Percentiles rank a stretch among this genome's conserved stretches.
Evolutionary conservation across 2,329 filamentous ascomycete genomes (phyloP).

Genomic region (Herpotrichia juniperi): DNA sequence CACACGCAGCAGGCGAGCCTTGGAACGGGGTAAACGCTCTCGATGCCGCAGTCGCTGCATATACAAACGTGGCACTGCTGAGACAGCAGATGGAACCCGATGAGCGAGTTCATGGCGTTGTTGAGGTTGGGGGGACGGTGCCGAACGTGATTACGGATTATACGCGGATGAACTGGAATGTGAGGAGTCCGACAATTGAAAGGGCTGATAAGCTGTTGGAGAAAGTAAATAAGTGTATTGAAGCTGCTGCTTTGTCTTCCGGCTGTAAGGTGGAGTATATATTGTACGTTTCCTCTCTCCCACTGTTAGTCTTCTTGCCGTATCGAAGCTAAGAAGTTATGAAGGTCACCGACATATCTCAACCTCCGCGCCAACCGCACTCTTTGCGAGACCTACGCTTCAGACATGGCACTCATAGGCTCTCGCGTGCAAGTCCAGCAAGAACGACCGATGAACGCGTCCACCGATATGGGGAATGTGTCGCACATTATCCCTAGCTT

Average conservation of each 20-base stretch:
- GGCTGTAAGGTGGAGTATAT: constrained; percentile 41
- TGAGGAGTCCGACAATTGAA: constrained; percentile 44
- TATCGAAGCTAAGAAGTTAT: neutral
- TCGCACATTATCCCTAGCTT: constrained; percentile 55
- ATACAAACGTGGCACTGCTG: constrained; percentile 39
- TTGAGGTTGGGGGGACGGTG: constrained; percentile 44
- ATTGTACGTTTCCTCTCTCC: constrained; percentile 20
- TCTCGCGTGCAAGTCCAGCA: constrained; percentile 46
- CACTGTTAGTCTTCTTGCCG: neutral
- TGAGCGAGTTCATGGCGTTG: constrained; percentile 47
- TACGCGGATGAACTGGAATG: constrained; percentile 49
- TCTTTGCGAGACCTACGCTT: constrained; percentile 52
- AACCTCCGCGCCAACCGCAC: constrained; percentile 55
- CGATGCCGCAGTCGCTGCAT: constrained; percentile 29
- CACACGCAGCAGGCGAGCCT: constrained; percentile 1
- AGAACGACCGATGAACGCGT: constrained; percentile 48
- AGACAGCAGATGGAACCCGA: constrained; percentile 44
- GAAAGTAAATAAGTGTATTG: constrained; percentile 44
- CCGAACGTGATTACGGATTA: constrained; percentile 51
- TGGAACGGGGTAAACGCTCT: constrained; percentile 2
- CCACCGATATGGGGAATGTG: constrained; percentile 61
- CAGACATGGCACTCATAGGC: constrained; percentile 51
- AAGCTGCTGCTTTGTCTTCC: constrained; percentile 20
- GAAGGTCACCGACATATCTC: constrained; percentile 49
- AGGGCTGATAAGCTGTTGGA: constrained; percentile 7